Percentiles rank a stretch among this genome's conserved stretches.
These are phyloP conservation scores for Lactarius tabidus DNA, from an alignment of 768 basidiomycete genomes.

Conservation along the genomic window DNA sequence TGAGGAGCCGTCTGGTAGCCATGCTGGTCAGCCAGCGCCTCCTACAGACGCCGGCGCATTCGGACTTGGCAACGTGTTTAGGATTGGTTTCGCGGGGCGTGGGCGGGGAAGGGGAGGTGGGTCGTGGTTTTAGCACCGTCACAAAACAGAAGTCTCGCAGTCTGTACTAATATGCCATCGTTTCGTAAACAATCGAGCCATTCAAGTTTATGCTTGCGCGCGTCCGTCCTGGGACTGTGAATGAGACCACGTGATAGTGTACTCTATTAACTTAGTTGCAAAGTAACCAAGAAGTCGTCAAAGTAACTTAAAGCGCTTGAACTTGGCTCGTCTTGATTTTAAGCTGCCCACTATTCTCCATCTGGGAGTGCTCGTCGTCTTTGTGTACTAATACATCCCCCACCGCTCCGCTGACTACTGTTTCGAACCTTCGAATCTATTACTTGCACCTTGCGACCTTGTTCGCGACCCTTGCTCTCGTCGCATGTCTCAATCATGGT, in stretches of 20 bases:
- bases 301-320: no score
- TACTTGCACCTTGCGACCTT: no score
- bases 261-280: no score
- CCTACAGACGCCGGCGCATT: constrained; percentile 19
- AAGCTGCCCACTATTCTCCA: not conserved
- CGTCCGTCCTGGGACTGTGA: no score
- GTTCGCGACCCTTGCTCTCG: not conserved
- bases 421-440: not conserved
- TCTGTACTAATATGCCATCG: not conserved
- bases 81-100: constrained; percentile 59
- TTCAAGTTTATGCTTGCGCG: no score
- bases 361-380: no score
- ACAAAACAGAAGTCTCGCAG: not conserved
- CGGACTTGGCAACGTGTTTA: constrained; percentile 35
- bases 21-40: constrained; percentile 15
- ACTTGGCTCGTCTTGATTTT: no score
- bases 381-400: not conserved
- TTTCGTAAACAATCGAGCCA: not conserved
- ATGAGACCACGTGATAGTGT: no score
- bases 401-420: not conserved
- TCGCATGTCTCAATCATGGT: no score
- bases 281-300: no score
- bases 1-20: constrained; percentile 22
- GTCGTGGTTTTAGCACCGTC: not conserved
- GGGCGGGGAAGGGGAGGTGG: constrained; percentile 30